A percentile compares a stretch with the other conserved stretches of the same genome.
These are phyloP conservation scores for Xylaria scruposa DNA, from an alignment of 495 filamentous ascomycete species.

Conservation along the genomic window DNA sequence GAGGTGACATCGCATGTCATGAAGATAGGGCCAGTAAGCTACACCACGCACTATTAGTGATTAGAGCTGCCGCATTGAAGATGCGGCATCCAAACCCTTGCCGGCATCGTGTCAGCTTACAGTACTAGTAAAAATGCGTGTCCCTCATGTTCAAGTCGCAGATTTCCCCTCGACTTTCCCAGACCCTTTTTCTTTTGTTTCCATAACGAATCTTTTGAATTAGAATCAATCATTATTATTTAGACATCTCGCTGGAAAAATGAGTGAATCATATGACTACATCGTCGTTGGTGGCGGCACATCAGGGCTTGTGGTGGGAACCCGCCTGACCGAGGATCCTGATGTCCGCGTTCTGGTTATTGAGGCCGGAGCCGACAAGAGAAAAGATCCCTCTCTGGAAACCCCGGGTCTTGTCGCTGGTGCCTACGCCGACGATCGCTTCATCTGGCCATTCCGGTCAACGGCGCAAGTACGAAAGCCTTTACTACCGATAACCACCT, in stretches of 20 bases:
- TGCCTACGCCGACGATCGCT: slow-evolving; percentile 55
- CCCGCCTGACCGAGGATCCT: slow-evolving; percentile 53
- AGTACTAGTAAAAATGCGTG: neutral
- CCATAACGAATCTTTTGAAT: no score
- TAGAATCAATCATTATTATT: neutral
- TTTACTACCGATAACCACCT: neutral
- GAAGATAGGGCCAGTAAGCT: slow-evolving; percentile 19
- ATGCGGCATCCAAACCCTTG: slow-evolving; percentile 18
- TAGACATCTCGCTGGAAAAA: neutral
- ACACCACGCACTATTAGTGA: slow-evolving; percentile 15
- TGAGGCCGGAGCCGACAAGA: slow-evolving; percentile 60
- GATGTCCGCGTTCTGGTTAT: slow-evolving; percentile 55
- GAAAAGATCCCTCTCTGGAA: slow-evolving; percentile 54
- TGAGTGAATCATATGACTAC: slow-evolving; percentile 68
- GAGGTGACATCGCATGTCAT: slow-evolving; percentile 15
- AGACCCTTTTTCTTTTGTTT: neutral
- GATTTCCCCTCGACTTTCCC: neutral
- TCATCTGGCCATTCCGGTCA: slow-evolving; percentile 62
- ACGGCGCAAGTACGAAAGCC: slow-evolving; percentile 52
- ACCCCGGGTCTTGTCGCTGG: slow-evolving; percentile 53
- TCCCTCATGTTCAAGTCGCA: neutral
- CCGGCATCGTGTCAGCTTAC: slow-evolving; percentile 24
- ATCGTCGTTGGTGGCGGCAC: slow-evolving; percentile 86
- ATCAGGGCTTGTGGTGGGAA: slow-evolving; percentile 81
- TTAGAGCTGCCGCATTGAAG: slow-evolving; percentile 7